phyloP scores from a whole-genome alignment of 352 stramenopile species.

The Phytophthora pluvialis region DNA sequence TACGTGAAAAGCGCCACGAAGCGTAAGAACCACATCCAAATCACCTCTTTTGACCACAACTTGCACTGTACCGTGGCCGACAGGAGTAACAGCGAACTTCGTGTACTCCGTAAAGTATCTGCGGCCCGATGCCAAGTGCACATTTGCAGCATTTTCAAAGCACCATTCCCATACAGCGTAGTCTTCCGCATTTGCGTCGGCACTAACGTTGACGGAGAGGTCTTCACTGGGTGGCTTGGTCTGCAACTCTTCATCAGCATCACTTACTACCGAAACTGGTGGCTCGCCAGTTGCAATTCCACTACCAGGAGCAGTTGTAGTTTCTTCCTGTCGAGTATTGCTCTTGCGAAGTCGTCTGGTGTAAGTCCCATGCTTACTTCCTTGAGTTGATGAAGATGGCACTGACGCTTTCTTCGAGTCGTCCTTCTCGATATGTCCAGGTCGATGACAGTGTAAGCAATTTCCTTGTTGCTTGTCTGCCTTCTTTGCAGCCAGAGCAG shows the following conservation, averaged over 20 bases:
- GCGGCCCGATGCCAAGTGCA: neutral
- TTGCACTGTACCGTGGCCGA: neutral
- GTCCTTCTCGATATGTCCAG: neutral
- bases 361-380: neutral
- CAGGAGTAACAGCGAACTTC: neutral
- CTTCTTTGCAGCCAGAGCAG: neutral
- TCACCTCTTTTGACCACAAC: neutral
- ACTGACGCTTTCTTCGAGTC: neutral
- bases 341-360: neutral
- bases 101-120: conserved; percentile 11
- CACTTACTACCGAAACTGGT: neutral
- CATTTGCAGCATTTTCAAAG: conserved; percentile 19
- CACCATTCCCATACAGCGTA: conserved; percentile 15
- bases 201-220: neutral
- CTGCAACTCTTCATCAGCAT: neutral
- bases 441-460: conserved; percentile 9
- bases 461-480: conserved; percentile 9
- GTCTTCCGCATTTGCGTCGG: neutral
- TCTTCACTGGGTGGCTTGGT: neutral
- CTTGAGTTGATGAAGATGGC: neutral
- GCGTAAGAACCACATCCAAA: neutral
- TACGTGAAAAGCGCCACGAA: conserved; percentile 1
- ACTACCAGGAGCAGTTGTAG: no score
- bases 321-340: neutral
- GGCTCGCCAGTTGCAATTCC: no score